Evolutionary conservation across 1,284 basidiomycete genomes (phyloP).

Genomic region (Pulveroboletus ridleyi): DNA sequence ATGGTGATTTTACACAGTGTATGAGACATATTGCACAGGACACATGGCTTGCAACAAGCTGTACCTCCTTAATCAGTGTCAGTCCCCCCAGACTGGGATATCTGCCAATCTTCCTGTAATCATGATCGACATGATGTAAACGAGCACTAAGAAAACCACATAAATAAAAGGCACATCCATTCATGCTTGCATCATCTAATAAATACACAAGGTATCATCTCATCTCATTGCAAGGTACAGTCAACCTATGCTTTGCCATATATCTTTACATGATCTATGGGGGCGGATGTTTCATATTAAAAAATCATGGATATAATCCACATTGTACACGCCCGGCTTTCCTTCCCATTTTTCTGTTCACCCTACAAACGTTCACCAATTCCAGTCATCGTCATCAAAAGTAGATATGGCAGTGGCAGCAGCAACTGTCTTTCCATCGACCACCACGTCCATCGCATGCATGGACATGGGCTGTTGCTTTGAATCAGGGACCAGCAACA

Average conservation of each 20-base stretch:
- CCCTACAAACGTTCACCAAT: constrained; percentile 49
- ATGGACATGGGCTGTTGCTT: background rate
- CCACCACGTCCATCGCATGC: background rate
- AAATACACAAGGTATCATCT: background rate
- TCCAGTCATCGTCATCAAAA: constrained; percentile 66
- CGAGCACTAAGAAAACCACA: too few species aligned
- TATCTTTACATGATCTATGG: background rate
- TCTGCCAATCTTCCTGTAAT: too few species aligned
- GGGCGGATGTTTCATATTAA: background rate
- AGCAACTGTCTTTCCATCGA: too few species aligned
- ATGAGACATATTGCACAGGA: constrained; percentile 57
- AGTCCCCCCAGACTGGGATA: too few species aligned
- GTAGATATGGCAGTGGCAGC: constrained; percentile 7
- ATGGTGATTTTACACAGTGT: constrained; percentile 48
- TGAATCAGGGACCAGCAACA: constrained; percentile 41
- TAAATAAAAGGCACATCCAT: too few species aligned
- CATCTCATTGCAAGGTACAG: background rate
- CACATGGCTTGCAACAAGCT: constrained; percentile 42
- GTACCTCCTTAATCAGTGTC: constrained; percentile 42
- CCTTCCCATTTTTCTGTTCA: too few species aligned
- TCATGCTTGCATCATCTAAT: background rate
- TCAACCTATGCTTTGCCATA: background rate
- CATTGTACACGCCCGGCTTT: background rate
- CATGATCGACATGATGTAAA: too few species aligned
- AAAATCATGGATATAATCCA: background rate